Percentiles rank a stretch among this genome's conserved stretches.
These are phyloP conservation scores for Coemansia sp. DNA, from an alignment of 192 early-diverging fungal species.

Conservation along the genomic window DNA sequence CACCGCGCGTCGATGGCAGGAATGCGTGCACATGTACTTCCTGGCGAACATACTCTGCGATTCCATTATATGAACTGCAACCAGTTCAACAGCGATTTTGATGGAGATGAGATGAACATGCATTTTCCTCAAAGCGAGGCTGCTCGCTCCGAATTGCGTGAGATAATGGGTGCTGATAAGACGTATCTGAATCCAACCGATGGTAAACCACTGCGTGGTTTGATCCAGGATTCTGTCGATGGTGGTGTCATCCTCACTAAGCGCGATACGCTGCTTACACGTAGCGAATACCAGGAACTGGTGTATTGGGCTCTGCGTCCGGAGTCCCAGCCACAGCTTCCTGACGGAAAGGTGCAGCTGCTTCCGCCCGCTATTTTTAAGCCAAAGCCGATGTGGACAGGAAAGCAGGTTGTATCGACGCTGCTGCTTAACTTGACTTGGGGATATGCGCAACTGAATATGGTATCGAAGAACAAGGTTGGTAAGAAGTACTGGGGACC, in stretches of 20 bases:
- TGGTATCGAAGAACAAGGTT: conserved; percentile 86
- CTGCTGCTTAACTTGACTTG: conserved; percentile 87
- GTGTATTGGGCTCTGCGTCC: conserved; percentile 86
- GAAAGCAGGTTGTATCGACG: conserved; percentile 96
- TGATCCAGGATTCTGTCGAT: conserved; percentile 98
- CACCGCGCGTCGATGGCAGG: conserved; percentile 99
- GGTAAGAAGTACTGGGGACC: conserved; percentile 82
- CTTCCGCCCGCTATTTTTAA: conserved; percentile 85
- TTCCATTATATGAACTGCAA: conserved; percentile 98
- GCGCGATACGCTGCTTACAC: conserved; percentile 83
- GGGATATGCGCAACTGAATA: conserved; percentile 73
- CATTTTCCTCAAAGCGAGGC: conserved; percentile 99
- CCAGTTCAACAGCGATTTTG: conserved; percentile 97
- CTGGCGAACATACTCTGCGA: conserved; percentile 96
- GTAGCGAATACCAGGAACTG: conserved; percentile 91
- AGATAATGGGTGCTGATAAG: conserved; percentile 91
- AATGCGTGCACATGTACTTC: conserved; percentile 91
- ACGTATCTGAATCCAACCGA: conserved; percentile 97
- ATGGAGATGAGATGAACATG: conserved; percentile 99
- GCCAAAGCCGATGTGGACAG: conserved; percentile 90
- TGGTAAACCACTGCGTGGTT: conserved; percentile 93
- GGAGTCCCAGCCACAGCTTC: conserved; percentile 53
- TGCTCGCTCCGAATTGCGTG: conserved; percentile 90
- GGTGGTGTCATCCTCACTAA: conserved; percentile 93
- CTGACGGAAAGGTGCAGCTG: conserved; percentile 75